Conservation (phyloP, 2,329 filamentous ascomycete genomes). For the Verticillium zaregamsianum region DNA sequence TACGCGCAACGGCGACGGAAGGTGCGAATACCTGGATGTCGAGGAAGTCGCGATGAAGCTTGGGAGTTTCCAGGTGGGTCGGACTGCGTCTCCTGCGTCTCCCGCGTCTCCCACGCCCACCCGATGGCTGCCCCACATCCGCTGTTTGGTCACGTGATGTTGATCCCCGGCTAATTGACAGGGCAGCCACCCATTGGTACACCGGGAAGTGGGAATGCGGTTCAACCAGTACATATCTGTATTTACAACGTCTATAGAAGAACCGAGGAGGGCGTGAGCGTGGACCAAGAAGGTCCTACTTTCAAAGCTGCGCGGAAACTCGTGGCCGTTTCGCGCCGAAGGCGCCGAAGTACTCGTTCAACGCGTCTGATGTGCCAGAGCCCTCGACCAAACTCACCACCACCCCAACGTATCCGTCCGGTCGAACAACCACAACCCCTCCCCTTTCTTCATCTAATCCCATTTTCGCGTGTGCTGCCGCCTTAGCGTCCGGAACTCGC, state of each 20-base stretch:
- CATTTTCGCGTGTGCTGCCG: constrained; percentile 82
- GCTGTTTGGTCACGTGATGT: neutral
- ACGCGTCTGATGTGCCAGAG: constrained; percentile 70
- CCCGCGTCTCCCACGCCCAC: too few relatives aligned
- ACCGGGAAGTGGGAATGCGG: too few relatives aligned
- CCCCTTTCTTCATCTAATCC: constrained; percentile 70
- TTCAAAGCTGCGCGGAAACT: constrained; percentile 32
- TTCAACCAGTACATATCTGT: too few relatives aligned
- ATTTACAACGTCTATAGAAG: too few relatives aligned
- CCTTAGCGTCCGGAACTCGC: constrained; percentile 63
- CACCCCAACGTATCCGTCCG: constrained; percentile 82
- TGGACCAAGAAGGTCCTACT: too few relatives aligned
- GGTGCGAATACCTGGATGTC: neutral
- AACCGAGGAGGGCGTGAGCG: too few relatives aligned
- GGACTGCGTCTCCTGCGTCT: neutral
- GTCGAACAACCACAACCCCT: constrained; percentile 77
- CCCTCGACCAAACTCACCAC: constrained; percentile 73
- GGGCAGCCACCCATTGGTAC: too few relatives aligned
- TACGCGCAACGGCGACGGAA: neutral
- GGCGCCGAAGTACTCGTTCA: constrained; percentile 76
- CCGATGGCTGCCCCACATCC: too few relatives aligned
- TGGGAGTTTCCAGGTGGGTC: neutral
- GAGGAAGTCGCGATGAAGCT: neutral
- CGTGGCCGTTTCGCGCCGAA: constrained; percentile 61
- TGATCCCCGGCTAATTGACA: too few relatives aligned